These are phyloP conservation scores for Lagenaria siceraria DNA, from an alignment of 306 rosid species.

Conservation along the genomic window DNA sequence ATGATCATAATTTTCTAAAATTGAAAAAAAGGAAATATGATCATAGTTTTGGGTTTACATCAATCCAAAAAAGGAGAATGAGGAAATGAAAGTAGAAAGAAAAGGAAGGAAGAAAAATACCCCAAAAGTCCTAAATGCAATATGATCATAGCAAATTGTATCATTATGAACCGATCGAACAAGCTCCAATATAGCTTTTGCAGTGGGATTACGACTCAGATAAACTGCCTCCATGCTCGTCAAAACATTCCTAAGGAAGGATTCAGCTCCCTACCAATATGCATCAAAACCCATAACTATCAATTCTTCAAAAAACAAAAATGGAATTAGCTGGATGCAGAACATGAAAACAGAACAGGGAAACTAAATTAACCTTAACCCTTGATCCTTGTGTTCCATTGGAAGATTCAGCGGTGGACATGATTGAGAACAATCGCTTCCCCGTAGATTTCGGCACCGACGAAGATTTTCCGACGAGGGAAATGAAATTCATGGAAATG, in stretches of 20 bases:
- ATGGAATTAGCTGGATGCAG: background rate
- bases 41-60: too few relatives aligned
- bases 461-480: background rate
- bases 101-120: slow-evolving; percentile 23
- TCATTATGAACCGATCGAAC: slow-evolving; percentile 46
- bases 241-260: slow-evolving; percentile 60
- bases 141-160: slow-evolving; percentile 64
- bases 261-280: slow-evolving; percentile 51
- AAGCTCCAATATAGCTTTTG: slow-evolving; percentile 70
- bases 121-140: slow-evolving; percentile 93
- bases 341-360: background rate
- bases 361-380: background rate
- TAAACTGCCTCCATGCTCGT: slow-evolving; percentile 65
- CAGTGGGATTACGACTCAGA: slow-evolving; percentile 78
- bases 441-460: background rate
- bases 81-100: background rate
- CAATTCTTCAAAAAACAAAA: background rate
- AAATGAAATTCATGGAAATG: background rate
- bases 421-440: background rate
- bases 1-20: background rate
- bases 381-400: background rate
- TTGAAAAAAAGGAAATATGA: background rate
- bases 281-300: background rate
- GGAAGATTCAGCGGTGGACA: background rate
- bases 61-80: background rate